Evolutionary conservation across 1,139 yeast genomes (phyloP), one percentile per base, ranked within the genome.

Genomic region (Blastobotrys buckinghamii): DNA sequence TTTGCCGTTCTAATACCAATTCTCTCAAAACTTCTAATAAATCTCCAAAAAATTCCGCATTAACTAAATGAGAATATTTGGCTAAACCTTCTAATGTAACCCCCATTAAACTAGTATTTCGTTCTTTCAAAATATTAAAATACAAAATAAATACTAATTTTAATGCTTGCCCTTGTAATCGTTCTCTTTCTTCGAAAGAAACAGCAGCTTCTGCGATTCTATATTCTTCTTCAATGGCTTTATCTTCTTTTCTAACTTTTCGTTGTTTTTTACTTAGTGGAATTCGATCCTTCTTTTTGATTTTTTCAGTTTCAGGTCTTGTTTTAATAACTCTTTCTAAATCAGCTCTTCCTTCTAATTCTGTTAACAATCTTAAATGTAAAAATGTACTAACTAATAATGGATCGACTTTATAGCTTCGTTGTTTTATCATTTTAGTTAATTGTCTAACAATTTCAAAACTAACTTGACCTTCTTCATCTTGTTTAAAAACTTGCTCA

Each of bases 11-110:
- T 19, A 67, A 60, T 67, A 85, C 78, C 27, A 86, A 76, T 66
- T 92, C 97, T 58, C 94, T 75, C 62, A 92, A 75, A 2, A 89
- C 96, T 64, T 85, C 95, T 44, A 92, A 73, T 66, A 92, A 81
- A 65, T 92, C 98, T 27, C 97, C 97, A 58, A 92, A 76, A 48
- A 92, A 73, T 57, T 92, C 97, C 48, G 92, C 80, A 63, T 92
- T 92, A 34, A 95, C 90, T 81, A 90, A 82, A 61, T 84, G 92
- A 2, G 97, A 96, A 63, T 84, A 89, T 63, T 80, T 81, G 1
- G 97, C 86, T 50, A 92, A 70, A 6, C 97, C 97, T 71, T 92
- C 97, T 47, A 92, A 73, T 0, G 92, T 95, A 0, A 92, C 76
- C 8, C 95, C 96, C 74, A 88, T 81, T 49, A 92, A 72, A n/a